phyloP scores from a whole-genome alignment of 1,284 basidiomycete species.

The Tetrapyrgos nigripes region DNA sequence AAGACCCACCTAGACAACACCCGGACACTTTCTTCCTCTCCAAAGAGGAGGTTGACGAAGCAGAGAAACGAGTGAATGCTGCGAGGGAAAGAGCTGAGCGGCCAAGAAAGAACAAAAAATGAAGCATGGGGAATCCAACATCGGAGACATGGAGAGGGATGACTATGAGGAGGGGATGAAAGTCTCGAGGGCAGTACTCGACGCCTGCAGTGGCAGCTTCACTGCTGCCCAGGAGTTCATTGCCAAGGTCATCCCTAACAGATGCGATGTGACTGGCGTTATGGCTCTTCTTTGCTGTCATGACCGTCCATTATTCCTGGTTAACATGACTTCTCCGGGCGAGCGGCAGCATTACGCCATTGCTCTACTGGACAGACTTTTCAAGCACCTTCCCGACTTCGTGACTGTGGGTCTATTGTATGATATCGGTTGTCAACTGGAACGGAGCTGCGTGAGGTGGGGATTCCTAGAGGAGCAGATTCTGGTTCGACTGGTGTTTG shows the following conservation, averaged over 20 bases:
- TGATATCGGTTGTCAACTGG: conserved; percentile 11
- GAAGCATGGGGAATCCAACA: background rate
- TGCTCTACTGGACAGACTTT: conserved; percentile 30
- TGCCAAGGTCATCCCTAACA: conserved; percentile 9
- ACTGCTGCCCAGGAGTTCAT: conserved; percentile 38
- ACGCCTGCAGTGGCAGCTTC: conserved; percentile 39
- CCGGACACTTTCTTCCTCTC: conserved; percentile 16
- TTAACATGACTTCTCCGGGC: conserved; percentile 36
- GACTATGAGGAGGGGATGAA: conserved; percentile 11
- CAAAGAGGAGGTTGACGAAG: conserved; percentile 4
- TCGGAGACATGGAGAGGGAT: background rate
- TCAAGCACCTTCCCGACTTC: conserved; percentile 27
- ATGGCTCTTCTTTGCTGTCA: conserved; percentile 31
- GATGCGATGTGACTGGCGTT: background rate
- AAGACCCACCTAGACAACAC: conserved; percentile 4
- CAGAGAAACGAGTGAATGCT: conserved; percentile 10
- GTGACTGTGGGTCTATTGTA: conserved; percentile 5
- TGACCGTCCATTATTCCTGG: conserved; percentile 34
- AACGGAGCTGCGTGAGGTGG: conserved; percentile 32
- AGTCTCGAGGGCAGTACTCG: conserved; percentile 33
- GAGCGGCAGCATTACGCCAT: conserved; percentile 36
- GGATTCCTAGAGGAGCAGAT: conserved; percentile 24
- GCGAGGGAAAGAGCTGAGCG: background rate
- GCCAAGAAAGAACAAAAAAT: background rate
- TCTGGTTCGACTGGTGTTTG: conserved; percentile 28